Evolutionary conservation across 768 basidiomycete genomes (phyloP).

Genomic region (Kwoniella europaea): DNA sequence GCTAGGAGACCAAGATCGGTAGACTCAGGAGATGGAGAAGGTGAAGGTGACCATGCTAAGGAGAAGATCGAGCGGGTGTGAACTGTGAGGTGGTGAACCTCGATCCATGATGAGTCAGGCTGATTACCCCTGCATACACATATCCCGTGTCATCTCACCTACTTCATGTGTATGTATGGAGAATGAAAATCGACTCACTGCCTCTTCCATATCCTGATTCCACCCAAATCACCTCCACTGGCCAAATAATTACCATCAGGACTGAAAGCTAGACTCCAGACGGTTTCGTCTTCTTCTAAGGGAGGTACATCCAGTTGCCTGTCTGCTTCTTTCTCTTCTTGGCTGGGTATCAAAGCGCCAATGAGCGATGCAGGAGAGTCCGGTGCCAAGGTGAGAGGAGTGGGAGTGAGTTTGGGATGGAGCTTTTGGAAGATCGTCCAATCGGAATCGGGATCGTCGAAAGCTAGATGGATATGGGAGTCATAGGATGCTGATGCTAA

Average conservation of each 20-base stretch:
- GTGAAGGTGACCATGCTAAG: conserved; percentile 38
- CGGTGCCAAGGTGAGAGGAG: conserved; percentile 29
- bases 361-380: conserved; percentile 20
- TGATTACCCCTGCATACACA: conserved; percentile 33
- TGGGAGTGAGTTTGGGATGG: conserved; percentile 44
- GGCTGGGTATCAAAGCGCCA: conserved; percentile 23
- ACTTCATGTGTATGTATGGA: neutral
- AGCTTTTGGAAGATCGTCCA: conserved; percentile 88
- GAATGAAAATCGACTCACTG: conserved; percentile 33
- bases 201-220: conserved; percentile 83
- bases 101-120: conserved; percentile 43
- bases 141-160: neutral
- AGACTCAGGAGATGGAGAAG: conserved; percentile 10
- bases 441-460: conserved; percentile 91
- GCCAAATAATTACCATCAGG: conserved; percentile 81
- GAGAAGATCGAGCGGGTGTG: conserved; percentile 48
- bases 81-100: conserved; percentile 40
- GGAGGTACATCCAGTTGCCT: conserved; percentile 46
- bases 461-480: conserved; percentile 89
- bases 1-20: conserved; percentile 76
- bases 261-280: conserved; percentile 85
- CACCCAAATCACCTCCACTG: conserved; percentile 81
- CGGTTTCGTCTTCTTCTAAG: conserved; percentile 65
- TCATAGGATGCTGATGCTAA: conserved; percentile 97
- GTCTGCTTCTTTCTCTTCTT: conserved; percentile 29